Evolutionary conservation across 345 rosid genomes (phyloP), one percentile per base, ranked within the genome.

Genomic region (Sonneratia alba): DNA sequence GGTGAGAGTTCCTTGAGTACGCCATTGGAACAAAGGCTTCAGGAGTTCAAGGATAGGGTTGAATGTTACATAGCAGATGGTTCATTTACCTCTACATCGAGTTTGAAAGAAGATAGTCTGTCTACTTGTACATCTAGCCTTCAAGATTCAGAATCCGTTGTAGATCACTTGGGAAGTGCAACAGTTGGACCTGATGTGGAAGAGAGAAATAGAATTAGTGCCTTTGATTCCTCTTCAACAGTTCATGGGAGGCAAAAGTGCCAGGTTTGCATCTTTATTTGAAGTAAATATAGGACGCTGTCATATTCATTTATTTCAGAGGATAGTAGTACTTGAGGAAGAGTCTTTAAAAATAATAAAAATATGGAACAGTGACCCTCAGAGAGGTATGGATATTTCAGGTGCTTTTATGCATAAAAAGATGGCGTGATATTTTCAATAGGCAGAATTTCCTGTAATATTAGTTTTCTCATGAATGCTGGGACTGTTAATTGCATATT

Each of bases 1-100:
- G 87, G 83, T 34, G 81, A 84, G 37, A 82, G 84, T 79, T 78
- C 88, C 72, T 79, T 85, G 85, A 87, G 86, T 79, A 75, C 49
- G 77, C 81, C 91, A 75, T 74, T 94, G 84, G 97, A 91, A 45
- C 79, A 90, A 75, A 94, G 89, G 82, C 88, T 90, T 72, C 81
- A 73, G 70, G 96, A 91, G 79, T 76, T 90, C 73, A 73, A 92
- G 36, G 78, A 82, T 74, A 84, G 81, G 81, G 74, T 91, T n/a
- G 87, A 91, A 70, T 77, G 85, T 66, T 81, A 91, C 70, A 72
- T 79, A 72, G 88, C 86, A 65, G 84, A 75, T 56, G 72, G 69
- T 78, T 78, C 76, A 62, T 70, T 55, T 73, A 49, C 76, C 73
- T 71, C 83, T 37, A 59, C 77, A 61, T 81, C 87, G 11, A 68